Conservation (phyloP, 2,329 filamentous ascomycete genomes). For the Chrysoporthe deuterocubensis region DNA sequence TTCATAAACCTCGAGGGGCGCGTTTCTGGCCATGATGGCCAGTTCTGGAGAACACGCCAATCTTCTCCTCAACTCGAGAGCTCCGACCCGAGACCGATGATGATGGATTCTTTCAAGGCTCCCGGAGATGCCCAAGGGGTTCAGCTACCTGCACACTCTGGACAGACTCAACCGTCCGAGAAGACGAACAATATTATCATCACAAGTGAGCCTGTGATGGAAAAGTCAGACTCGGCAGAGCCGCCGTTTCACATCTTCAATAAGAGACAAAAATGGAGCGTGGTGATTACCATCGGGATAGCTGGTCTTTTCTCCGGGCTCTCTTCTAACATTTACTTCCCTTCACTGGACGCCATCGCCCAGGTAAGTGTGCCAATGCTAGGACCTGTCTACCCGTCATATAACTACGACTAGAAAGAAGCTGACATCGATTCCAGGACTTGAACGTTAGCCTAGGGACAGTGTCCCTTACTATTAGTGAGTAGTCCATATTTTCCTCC, state of each 20-base stretch:
- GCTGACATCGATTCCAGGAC: conserved; percentile 30
- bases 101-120: background rate
- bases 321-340: conserved; percentile 56
- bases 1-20: no score
- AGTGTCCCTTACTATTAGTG: conserved; percentile 46
- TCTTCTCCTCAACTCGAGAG: no score
- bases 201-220: background rate
- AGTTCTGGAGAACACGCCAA: no score
- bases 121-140: conserved; percentile 3
- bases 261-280: conserved; percentile 45
- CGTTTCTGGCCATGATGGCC: no score
- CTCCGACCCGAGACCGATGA: background rate
- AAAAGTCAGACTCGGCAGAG: background rate
- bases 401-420: background rate
- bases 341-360: conserved; percentile 46
- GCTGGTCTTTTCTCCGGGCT: conserved; percentile 58
- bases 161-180: background rate
- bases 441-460: conserved; percentile 36
- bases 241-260: conserved; percentile 42
- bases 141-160: background rate
- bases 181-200: background rate
- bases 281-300: conserved; percentile 53
- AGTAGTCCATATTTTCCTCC: no score
- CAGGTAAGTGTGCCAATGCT: conserved; percentile 31
- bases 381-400: background rate